Base-by-base conservation (phyloP, 139 green algal species). In the Raphidocelis subcapitata region DNA sequence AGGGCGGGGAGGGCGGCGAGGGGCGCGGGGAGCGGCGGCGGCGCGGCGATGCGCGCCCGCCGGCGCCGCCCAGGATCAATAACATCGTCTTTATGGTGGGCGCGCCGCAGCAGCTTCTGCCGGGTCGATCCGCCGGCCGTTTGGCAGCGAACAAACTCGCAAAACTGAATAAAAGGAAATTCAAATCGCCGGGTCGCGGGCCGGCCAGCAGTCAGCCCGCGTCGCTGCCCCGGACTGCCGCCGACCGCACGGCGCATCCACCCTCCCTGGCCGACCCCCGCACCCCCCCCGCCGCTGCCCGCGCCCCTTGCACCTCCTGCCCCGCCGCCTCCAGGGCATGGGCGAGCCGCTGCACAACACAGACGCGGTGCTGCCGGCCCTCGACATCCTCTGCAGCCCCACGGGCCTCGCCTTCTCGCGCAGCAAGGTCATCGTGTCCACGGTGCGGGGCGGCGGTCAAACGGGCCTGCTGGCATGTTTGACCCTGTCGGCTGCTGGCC, bases 61-160 rank as follows among this genome's bases (percentile, higher is more conserved):
- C 36, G 33, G 32, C 60, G 23, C 61, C 61, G 18, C 60, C 70
- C 5, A 44, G 70, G 1, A 79, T 95, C 35, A 91, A 73, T 55
- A 96, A 97, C 81, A 67, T 97, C 2, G 93, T 97, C 10, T 97
- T 92, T 73, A 97, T 97, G 92, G 89, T 82, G n/a, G n/a, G n/a
- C n/a, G n/a, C n/a, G n/a, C n/a, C n/a, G n/a, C n/a, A n/a, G n/a
- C n/a, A n/a, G n/a, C n/a, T n/a, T n/a, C n/a, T n/a, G n/a, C n/a
- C n/a, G n/a, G n/a, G n/a, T n/a, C n/a, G n/a, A n/a, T n/a, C n/a
- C n/a, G n/a, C n/a, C n/a, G n/a, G n/a, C n/a, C n/a, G n/a, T n/a
- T n/a, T n/a, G n/a, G n/a, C n/a, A n/a, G n/a, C n/a, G n/a, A n/a
- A n/a, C n/a, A n/a, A n/a, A n/a, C n/a, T n/a, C n/a, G n/a, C n/a